phyloP scores from a whole-genome alignment of 2,329 filamentous ascomycete genomes.

The Cryphonectria japonica region DNA sequence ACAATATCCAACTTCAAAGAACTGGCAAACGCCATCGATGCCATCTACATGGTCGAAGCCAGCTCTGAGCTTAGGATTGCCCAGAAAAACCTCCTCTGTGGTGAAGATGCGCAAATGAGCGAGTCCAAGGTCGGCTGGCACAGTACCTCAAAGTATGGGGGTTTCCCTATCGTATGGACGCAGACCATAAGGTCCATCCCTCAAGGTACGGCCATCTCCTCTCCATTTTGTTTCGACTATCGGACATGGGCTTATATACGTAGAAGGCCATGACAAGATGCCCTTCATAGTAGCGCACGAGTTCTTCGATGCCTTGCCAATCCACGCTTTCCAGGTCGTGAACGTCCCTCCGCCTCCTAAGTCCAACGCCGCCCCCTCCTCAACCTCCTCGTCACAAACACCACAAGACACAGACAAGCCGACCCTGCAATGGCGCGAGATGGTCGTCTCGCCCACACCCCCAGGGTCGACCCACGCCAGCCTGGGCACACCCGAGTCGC shows the following conservation, averaged over 20 bases:
- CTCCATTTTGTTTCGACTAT: background rate
- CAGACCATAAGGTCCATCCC: constrained; percentile 87
- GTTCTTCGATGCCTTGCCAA: constrained; percentile 97
- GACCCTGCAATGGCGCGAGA: constrained; percentile 74
- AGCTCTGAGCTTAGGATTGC: constrained; percentile 75
- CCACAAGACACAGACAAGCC: constrained; percentile 42
- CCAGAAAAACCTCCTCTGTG: constrained; percentile 83
- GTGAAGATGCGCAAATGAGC: constrained; percentile 65
- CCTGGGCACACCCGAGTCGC: constrained; percentile 57
- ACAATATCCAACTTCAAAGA: constrained; percentile 82
- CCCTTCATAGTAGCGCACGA: constrained; percentile 97
- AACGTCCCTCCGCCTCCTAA: constrained; percentile 38
- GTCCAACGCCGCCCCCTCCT: constrained; percentile 41
- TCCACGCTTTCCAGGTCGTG: constrained; percentile 89
- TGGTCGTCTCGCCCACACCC: constrained; percentile 73
- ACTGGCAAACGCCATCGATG: constrained; percentile 76
- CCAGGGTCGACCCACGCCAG: constrained; percentile 56
- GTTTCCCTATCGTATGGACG: constrained; percentile 82
- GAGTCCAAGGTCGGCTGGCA: constrained; percentile 75
- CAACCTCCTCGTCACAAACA: constrained; percentile 45
- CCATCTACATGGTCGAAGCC: constrained; percentile 95
- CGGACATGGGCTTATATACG: constrained; percentile 4
- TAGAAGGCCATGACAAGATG: constrained; percentile 67
- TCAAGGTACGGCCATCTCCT: constrained; percentile 52
- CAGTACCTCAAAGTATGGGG: constrained; percentile 75